These are phyloP conservation scores for Flaveria linearis DNA, from an alignment of 129 eudicot species.

Conservation along the genomic window DNA sequence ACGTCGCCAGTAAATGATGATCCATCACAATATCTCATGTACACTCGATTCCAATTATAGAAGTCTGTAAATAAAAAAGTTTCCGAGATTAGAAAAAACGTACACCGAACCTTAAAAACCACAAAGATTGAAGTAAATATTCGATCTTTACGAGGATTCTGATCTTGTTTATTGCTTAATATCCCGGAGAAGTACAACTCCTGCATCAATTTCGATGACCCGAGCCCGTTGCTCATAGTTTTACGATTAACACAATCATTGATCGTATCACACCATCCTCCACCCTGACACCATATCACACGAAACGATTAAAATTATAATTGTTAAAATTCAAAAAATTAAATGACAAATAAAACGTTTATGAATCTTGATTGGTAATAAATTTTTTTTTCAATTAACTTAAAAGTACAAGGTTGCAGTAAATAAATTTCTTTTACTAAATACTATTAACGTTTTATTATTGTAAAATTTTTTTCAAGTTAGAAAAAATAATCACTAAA, in stretches of 20 bases:
- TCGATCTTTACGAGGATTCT: constrained; percentile 41
- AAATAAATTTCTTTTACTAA: no score
- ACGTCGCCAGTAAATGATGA: constrained; percentile 63
- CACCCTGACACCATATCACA: constrained; percentile 32
- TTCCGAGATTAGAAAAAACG: neutral
- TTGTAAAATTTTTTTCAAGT: no score
- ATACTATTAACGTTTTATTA: no score
- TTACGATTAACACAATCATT: constrained; percentile 40
- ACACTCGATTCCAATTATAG: constrained; percentile 59
- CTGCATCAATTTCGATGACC: constrained; percentile 49
- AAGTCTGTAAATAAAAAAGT: constrained; percentile 38
- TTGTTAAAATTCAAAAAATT: no score
- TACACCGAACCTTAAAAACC: neutral
- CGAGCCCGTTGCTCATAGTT: constrained; percentile 38
- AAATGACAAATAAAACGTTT: no score
- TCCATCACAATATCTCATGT: constrained; percentile 66
- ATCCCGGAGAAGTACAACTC: constrained; percentile 43
- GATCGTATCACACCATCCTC: constrained; percentile 50
- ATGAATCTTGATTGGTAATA: no score
- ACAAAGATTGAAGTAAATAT: neutral
- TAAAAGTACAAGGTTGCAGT: no score
- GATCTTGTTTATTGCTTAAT: constrained; percentile 37
- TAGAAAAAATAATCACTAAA: no score
- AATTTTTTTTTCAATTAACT: no score
- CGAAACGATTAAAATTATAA: neutral